Base-by-base conservation (phyloP, 345 rosid genomes). In the Excoecaria cochinchinensis region DNA sequence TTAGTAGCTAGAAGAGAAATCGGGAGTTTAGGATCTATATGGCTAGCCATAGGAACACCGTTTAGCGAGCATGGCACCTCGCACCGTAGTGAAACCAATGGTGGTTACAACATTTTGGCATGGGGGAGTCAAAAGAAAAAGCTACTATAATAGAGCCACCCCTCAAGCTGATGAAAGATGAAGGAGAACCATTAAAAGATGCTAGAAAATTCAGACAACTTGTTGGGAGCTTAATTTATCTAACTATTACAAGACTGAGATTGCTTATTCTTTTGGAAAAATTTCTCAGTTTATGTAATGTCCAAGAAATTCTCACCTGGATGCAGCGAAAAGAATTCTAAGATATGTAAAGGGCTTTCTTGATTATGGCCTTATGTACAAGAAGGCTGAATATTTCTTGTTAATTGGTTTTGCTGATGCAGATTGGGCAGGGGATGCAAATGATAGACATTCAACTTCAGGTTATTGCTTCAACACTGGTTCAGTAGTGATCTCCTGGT, bases 41-140 rank as follows among this genome's bases (percentile, higher is more conserved):
- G n/a, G n/a, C n/a, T n/a, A n/a, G n/a, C n/a, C n/a, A n/a, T n/a
- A n/a, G n/a, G n/a, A n/a, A n/a, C n/a, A n/a, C n/a, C n/a, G n/a
- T n/a, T n/a, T n/a, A n/a, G n/a, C n/a, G n/a, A n/a, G 44, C 44
- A 40, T 40, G 44, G 99, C 97, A 48, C 91, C 80, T 78, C 88
- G 90, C 97, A 95, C 86, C 22, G 97, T 84, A 81, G 89, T 90
- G 59, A 92, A 83, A 70, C 95, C 90, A 63, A 95, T 71, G 82
- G 87, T 78, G 47, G 89, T 86, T 70, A 75, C 78, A 8, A 70
- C 82, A 59, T 59, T 59, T 59, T 59, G 38, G 63, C 38, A 59
- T 16, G 1, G 12, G 12, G 13, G 63, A 59, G 38, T 59, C 9
- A 59, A 59, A 59, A 22, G 62, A 22, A 59, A 59, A 22, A 22